Evolutionary conservation across 768 basidiomycete species (phyloP).

Genomic region (Neoboletus subvelutipes): DNA sequence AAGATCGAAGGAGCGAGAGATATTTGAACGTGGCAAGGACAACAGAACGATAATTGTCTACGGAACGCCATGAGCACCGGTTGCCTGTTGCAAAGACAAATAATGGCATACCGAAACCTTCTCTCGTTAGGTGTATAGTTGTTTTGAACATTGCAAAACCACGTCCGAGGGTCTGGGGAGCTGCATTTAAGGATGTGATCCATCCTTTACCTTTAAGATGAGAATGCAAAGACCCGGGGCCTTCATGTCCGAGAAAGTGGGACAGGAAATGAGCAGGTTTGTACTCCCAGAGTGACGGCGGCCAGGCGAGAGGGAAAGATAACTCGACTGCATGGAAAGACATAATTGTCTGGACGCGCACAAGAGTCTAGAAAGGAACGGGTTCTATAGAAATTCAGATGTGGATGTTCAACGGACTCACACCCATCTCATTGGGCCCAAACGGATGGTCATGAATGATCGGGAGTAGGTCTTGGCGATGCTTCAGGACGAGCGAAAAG

Average conservation of each 20-base stretch:
- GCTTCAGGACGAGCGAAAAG: conserved; percentile 73
- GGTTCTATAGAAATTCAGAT: conserved; percentile 9
- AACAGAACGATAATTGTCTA: conserved; percentile 71
- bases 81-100: not conserved
- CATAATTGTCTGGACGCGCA: conserved; percentile 89
- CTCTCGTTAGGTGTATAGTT: conserved; percentile 75
- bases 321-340: conserved; percentile 81
- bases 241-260: conserved; percentile 90
- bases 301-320: conserved; percentile 72
- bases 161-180: conserved; percentile 67
- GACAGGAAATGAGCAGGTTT: conserved; percentile 77
- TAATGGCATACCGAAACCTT: conserved; percentile 72
- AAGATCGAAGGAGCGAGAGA: conserved; percentile 62
- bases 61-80: conserved; percentile 2
- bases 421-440: conserved; percentile 68
- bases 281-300: conserved; percentile 70
- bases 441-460: conserved; percentile 74
- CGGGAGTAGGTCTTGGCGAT: conserved; percentile 57
- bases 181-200: conserved; percentile 72
- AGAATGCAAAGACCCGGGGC: conserved; percentile 86
- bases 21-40: conserved; percentile 77
- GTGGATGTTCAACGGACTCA: conserved; percentile 38
- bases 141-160: conserved; percentile 90
- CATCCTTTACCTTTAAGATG: conserved; percentile 89
- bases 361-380: conserved; percentile 56